These are phyloP conservation scores for Poa pratensis DNA, from an alignment of 176 grass and related monocot species.

Conservation along the genomic window DNA sequence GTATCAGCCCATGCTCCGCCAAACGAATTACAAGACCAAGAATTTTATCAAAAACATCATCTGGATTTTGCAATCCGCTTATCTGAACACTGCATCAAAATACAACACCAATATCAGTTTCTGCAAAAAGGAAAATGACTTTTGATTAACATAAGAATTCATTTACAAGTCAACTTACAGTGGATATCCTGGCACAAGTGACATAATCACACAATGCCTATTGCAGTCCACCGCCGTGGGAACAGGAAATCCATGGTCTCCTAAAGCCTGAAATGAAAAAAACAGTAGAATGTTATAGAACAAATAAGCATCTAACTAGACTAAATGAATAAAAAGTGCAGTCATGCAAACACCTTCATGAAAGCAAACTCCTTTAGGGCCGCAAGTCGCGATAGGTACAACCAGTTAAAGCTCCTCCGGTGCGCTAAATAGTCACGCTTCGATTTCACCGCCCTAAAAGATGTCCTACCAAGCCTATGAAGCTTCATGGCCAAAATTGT, in stretches of 20 bases:
- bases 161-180: constrained; percentile 54
- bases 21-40: constrained; percentile 84
- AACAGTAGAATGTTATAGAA: too few relatives aligned
- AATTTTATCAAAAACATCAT: constrained; percentile 85
- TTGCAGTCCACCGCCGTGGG: constrained; percentile 88
- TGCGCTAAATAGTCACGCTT: constrained; percentile 93
- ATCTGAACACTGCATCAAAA: constrained; percentile 77
- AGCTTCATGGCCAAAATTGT: constrained; percentile 89
- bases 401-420: constrained; percentile 82
- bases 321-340: background rate
- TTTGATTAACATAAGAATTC: constrained; percentile 19
- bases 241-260: constrained; percentile 88
- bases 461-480: constrained; percentile 92
- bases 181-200: constrained; percentile 91
- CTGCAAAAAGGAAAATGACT: background rate
- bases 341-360: constrained; percentile 71
- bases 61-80: constrained; percentile 76
- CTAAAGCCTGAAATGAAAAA: constrained; percentile 62
- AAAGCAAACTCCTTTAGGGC: constrained; percentile 93
- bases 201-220: constrained; percentile 93
- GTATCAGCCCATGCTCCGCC: constrained; percentile 96
- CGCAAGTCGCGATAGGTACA: constrained; percentile 85
- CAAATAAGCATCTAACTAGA: background rate
- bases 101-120: constrained; percentile 5
- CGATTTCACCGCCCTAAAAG: constrained; percentile 96